phyloP scores from a whole-genome alignment of 1,284 basidiomycete species.

The Somion occarium region DNA sequence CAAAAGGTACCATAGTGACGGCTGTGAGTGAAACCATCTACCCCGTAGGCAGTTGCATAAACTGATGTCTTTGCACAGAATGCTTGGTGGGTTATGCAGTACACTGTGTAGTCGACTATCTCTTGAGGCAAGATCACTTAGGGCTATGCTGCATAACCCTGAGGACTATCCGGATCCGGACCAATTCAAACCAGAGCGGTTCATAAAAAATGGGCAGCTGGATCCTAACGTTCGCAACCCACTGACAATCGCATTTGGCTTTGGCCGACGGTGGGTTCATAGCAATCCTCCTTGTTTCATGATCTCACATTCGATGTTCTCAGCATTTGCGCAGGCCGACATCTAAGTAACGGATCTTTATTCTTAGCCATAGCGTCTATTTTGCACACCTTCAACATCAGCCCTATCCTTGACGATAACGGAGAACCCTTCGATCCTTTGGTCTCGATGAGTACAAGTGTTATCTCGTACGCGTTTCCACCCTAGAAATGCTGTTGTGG shows the following conservation, averaged over 20 bases:
- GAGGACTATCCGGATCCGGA: constrained; percentile 11
- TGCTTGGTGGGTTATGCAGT: not conserved
- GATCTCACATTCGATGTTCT: not conserved
- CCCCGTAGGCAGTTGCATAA: not conserved
- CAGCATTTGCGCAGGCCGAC: constrained; percentile 8
- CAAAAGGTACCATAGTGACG: constrained; percentile 13
- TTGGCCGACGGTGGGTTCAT: constrained; percentile 9
- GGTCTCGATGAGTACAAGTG: not conserved
- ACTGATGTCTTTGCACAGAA: constrained; percentile 1
- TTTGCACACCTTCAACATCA: constrained; percentile 14
- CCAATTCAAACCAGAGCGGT: constrained; percentile 12
- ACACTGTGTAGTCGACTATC: not conserved
- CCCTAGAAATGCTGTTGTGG: not conserved
- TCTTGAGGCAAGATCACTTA: not conserved
- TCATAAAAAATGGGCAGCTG: constrained; percentile 9
- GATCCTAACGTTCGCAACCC: constrained; percentile 9
- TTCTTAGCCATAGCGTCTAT: constrained; percentile 13
- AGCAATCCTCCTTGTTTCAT: not conserved
- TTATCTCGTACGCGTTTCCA: not conserved
- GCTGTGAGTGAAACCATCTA: not conserved
- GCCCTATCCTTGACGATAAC: constrained; percentile 8
- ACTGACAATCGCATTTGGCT: constrained; percentile 16
- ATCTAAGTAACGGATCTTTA: constrained; percentile 5
- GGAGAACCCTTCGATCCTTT: not conserved
- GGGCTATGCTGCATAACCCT: constrained; percentile 16